These are phyloP conservation scores for Clonostachys solani DNA, from an alignment of 2,329 filamentous ascomycete genomes.

Conservation along the genomic window DNA sequence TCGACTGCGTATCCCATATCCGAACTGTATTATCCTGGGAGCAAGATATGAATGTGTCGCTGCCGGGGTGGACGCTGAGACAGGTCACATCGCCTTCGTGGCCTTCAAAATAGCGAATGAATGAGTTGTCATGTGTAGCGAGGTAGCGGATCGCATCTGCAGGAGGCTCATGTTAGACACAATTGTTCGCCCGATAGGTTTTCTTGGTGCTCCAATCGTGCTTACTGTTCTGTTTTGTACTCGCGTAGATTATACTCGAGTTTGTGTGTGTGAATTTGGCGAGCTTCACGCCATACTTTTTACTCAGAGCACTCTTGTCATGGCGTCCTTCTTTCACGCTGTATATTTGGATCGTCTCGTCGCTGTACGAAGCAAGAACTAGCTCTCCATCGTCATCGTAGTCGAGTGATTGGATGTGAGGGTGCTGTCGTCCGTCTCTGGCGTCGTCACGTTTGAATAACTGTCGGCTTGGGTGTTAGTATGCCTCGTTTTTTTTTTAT, in stretches of 20 bases:
- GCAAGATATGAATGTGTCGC: constrained; percentile 89
- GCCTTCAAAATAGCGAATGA: constrained; percentile 92
- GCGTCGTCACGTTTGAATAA: constrained; percentile 56
- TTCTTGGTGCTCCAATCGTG: neutral
- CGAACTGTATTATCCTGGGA: constrained; percentile 87
- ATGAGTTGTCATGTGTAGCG: constrained; percentile 91
- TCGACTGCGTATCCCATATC: constrained; percentile 82
- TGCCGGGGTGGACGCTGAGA: constrained; percentile 77
- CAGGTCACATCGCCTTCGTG: constrained; percentile 83
- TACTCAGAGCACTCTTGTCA: constrained; percentile 84
- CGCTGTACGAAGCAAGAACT: constrained; percentile 84
- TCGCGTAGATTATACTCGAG: constrained; percentile 90
- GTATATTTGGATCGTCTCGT: constrained; percentile 94
- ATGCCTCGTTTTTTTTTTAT: neutral
- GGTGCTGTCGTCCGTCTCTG: constrained; percentile 46
- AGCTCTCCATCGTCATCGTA: constrained; percentile 95
- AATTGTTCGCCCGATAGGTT: constrained; percentile 2
- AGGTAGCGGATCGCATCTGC: constrained; percentile 79
- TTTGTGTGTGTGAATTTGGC: constrained; percentile 92
- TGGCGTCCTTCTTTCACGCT: constrained; percentile 87
- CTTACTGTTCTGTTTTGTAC: constrained; percentile 77
- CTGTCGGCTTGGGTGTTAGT: constrained; percentile 9
- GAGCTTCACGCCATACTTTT: constrained; percentile 94
- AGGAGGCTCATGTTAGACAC: neutral
- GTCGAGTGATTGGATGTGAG: constrained; percentile 82